Conservation (phyloP, 2,329 filamentous ascomycete genomes). For the Sphaerostilbella broomeana region DNA sequence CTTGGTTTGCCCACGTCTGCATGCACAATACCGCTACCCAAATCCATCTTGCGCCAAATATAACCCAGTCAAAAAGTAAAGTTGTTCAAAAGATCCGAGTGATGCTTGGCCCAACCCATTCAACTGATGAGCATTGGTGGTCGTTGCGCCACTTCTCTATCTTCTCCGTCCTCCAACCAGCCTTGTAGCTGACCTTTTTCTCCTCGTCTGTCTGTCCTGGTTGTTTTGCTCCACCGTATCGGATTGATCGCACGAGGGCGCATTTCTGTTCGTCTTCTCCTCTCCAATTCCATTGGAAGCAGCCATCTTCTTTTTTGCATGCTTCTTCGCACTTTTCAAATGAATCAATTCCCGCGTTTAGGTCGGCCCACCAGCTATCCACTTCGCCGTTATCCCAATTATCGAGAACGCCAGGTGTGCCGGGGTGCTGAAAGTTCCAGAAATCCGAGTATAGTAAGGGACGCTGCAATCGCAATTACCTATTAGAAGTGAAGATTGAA, state of each 20-base stretch:
- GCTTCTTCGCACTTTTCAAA: slow-evolving; percentile 23
- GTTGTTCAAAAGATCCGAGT: slow-evolving; percentile 12
- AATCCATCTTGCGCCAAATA: not conserved
- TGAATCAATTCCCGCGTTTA: slow-evolving; percentile 21
- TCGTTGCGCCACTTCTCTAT: slow-evolving; percentile 22
- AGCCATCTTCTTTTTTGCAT: slow-evolving; percentile 21
- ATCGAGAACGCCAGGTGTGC: slow-evolving; percentile 16
- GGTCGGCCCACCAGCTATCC: slow-evolving; percentile 22
- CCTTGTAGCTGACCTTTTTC: slow-evolving; percentile 26
- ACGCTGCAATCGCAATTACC: too few relatives aligned
- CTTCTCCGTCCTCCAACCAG: slow-evolving; percentile 23
- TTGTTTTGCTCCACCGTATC: slow-evolving; percentile 20
- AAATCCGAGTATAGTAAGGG: slow-evolving; percentile 33
- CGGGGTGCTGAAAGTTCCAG: slow-evolving; percentile 31
- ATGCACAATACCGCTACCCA: not conserved
- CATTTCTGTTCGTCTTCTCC: slow-evolving; percentile 26
- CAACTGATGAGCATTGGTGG: slow-evolving; percentile 23
- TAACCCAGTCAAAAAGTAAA: too few relatives aligned
- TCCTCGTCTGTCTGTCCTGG: slow-evolving; percentile 20
- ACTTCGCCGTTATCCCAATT: slow-evolving; percentile 30
- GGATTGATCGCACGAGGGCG: slow-evolving; percentile 23
- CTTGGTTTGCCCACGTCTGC: too few relatives aligned
- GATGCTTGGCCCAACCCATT: slow-evolving; percentile 28
- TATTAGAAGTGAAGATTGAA: too few relatives aligned
- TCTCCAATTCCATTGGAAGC: slow-evolving; percentile 27